Conservation (phyloP, 768 basidiomycete species). For the Podaxis carcinomalis region DNA sequence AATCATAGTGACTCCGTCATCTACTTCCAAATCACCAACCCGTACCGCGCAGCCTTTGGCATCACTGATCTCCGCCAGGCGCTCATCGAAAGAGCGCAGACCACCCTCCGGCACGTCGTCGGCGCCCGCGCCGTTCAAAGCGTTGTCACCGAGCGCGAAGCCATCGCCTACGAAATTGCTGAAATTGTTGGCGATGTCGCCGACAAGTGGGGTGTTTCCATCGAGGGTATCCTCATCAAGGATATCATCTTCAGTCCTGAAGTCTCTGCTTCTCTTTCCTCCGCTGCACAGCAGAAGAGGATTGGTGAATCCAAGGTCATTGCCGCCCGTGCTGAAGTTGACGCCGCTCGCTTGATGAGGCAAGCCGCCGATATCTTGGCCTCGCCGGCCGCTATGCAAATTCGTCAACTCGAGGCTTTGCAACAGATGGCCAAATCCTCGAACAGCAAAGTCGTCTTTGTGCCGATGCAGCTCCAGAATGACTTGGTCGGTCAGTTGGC, state of each 20-base stretch:
- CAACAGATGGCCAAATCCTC: conserved; percentile 92
- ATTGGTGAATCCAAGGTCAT: conserved; percentile 97
- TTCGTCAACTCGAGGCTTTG: conserved; percentile 91
- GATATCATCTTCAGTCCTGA: conserved; percentile 92
- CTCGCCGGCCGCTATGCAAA: conserved; percentile 96
- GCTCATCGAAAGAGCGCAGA: conserved; percentile 82
- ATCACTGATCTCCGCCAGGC: conserved; percentile 87
- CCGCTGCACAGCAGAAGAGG: conserved; percentile 95
- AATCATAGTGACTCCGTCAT: conserved; percentile 78
- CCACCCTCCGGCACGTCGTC: conserved; percentile 95
- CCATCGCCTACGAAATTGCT: conserved; percentile 93
- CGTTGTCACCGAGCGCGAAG: conserved; percentile 95
- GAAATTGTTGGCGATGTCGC: conserved; percentile 91
- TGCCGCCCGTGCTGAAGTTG: conserved; percentile 93
- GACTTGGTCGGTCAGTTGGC: conserved; percentile 56
- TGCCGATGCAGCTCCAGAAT: conserved; percentile 86
- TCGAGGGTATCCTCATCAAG: conserved; percentile 94
- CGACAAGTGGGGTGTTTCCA: conserved; percentile 95
- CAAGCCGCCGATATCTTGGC: conserved; percentile 95
- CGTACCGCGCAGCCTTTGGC: conserved; percentile 92
- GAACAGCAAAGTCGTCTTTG: conserved; percentile 90
- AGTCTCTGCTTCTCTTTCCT: conserved; percentile 85
- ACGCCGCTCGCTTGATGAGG: conserved; percentile 91
- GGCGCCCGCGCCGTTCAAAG: conserved; percentile 93
- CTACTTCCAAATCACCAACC: conserved; percentile 86